Evolutionary conservation across 306 rosid species (phyloP).

Genomic region (Dryas octopetala): DNA sequence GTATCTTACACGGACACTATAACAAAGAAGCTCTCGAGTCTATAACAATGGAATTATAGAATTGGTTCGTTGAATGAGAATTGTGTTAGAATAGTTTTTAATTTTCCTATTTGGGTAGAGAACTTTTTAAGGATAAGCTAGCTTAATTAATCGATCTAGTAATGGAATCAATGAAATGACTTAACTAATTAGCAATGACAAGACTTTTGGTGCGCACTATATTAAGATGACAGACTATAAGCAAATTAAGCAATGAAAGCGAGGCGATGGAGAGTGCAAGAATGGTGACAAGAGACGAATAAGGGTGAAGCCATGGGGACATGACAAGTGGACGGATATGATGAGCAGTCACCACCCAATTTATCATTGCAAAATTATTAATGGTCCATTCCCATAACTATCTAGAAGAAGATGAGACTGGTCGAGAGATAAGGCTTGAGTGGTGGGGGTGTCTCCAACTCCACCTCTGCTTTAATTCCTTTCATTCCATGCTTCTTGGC

Average conservation of each 20-base stretch:
- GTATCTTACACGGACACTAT: no score
- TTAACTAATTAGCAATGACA: not conserved
- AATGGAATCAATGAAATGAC: no score
- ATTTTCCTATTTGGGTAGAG: no score
- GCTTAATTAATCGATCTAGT: no score
- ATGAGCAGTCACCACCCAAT: not conserved
- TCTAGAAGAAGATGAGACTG: not conserved
- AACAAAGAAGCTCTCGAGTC: no score
- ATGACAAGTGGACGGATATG: conserved; percentile 14
- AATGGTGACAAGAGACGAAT: conserved; percentile 9
- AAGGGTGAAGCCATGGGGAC: conserved; percentile 8
- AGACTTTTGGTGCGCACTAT: not conserved
- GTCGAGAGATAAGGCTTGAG: conserved; percentile 17
- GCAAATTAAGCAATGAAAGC: not conserved
- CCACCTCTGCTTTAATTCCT: not conserved
- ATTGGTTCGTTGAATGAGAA: no score
- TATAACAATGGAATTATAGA: no score
- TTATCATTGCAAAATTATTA: not conserved
- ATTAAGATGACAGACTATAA: not conserved
- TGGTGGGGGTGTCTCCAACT: conserved; percentile 22
- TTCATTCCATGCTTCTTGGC: conserved; percentile 36
- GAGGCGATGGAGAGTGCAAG: not conserved
- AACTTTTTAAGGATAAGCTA: no score
- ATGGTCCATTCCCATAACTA: no score
- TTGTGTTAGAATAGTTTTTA: no score